Evolutionary conservation across 257 asterid genomes (phyloP).

Genomic region (Henckelia pumila): DNA sequence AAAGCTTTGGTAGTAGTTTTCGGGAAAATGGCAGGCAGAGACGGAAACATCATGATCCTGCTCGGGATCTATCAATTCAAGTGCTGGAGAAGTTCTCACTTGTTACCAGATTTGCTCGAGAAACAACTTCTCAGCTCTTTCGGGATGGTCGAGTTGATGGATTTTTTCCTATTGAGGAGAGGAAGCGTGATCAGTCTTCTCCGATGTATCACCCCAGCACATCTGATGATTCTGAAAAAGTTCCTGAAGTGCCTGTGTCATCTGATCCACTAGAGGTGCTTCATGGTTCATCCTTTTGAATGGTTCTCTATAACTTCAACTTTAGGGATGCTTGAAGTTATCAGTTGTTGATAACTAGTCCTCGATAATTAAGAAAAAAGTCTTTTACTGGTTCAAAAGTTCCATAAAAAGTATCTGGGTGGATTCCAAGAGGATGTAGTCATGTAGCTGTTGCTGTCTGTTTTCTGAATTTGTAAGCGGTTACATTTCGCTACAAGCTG

Average conservation of each 20-base stretch:
- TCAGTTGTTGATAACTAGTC: background rate
- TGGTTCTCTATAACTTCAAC: background rate
- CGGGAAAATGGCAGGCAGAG: slow-evolving; percentile 61
- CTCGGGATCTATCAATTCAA: slow-evolving; percentile 83
- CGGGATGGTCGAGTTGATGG: slow-evolving; percentile 67
- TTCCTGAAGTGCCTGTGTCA: slow-evolving; percentile 48
- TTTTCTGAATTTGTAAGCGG: background rate
- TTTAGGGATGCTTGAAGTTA: background rate
- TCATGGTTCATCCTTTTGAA: slow-evolving; percentile 13
- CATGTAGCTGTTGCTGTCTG: background rate
- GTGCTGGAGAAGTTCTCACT: slow-evolving; percentile 96
- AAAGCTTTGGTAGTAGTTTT: slow-evolving; percentile 31
- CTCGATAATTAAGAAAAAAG: background rate
- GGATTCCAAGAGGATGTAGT: background rate
- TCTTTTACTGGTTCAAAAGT: background rate
- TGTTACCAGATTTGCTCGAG: slow-evolving; percentile 97
- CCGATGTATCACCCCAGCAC: slow-evolving; percentile 31
- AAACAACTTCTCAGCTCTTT: slow-evolving; percentile 93
- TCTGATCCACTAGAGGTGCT: slow-evolving; percentile 75
- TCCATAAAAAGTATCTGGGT: background rate
- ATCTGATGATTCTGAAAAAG: slow-evolving; percentile 43
- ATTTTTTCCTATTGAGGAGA: too few relatives aligned
- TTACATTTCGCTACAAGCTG: background rate
- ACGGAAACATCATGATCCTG: slow-evolving; percentile 79
- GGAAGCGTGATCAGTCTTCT: slow-evolving; percentile 44